Evolutionary conservation across 352 stramenopile genomes (phyloP), one percentile per base, ranked within the genome.

Genomic region (Aphanomyces invadans): DNA sequence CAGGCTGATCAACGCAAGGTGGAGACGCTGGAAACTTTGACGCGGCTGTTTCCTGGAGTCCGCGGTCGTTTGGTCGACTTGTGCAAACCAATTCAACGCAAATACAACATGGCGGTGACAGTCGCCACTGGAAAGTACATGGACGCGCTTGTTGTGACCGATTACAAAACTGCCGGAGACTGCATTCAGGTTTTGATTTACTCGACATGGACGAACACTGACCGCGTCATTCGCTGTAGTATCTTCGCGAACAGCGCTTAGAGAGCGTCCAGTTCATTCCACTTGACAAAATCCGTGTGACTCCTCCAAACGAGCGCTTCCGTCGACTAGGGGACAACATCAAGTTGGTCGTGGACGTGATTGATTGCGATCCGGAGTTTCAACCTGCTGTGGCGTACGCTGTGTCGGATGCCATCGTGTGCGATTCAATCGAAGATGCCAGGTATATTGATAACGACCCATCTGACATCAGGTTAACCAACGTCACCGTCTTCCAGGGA

Each of bases 121-220:
- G 93, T 98, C 1, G 97, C 96, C 29, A 96, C 90, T n/a, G 96
- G 96, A 49, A 98, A 98, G 61, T 89, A 99, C 76, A 98, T 99
- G 92, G 96, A 99, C 69, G 82, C 88, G 21, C 78, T 95, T 33
- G 86, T 95, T 54, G 86, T 95, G 15, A 61, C 53, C 0, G 81
- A 95, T 53, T 88, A 87, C 67, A 88, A 85, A 60, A 95, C 82
- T 26, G 84, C 75, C 1, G 81, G 92, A 75, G 84, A 92, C 21
- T 95, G 86, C 55, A 95, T 95, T 48, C 80, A 87, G 62, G 33
- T 48, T 31, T 29, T 62, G 28, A 62, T 29, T 15, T 21, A 54
- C 12, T 48, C 10, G 45, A 49, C 19, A 48, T 49, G 10, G 1
- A 51, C 25, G 2, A 49, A 15, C 28, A 12, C 10, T 62, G 36